These are phyloP conservation scores for Yamadazyma diospyri DNA, from an alignment of 1,139 yeast species.

Conservation along the genomic window DNA sequence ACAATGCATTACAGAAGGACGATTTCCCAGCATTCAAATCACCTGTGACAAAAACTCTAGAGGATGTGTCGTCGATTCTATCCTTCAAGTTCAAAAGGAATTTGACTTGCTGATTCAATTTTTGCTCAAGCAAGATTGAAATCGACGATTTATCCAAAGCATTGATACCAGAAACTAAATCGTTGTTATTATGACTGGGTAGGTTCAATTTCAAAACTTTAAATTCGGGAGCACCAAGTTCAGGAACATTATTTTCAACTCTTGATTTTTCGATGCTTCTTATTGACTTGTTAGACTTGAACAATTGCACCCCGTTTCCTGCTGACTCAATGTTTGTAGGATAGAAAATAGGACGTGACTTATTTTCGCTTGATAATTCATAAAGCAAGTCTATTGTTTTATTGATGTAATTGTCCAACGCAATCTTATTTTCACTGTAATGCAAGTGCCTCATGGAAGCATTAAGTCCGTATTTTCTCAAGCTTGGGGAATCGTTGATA, in stretches of 20 bases:
- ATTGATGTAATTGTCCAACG: conserved; percentile 61
- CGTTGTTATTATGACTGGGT: conserved; percentile 37
- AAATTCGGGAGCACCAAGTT: conserved; percentile 22
- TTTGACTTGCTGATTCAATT: conserved; percentile 55
- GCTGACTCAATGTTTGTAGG: conserved; percentile 46
- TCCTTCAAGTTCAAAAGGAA: conserved; percentile 75
- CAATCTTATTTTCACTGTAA: conserved; percentile 63
- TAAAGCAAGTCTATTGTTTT: conserved; percentile 51
- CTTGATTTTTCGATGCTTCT: conserved; percentile 31
- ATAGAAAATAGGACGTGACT: conserved; percentile 60
- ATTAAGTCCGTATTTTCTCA: conserved; percentile 21
- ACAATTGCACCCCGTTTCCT: conserved; percentile 48
- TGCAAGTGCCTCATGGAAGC: conserved; percentile 62
- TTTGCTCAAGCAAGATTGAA: conserved; percentile 62
- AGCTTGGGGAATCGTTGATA: conserved; percentile 5
- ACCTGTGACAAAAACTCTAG: conserved; percentile 94
- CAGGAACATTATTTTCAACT: conserved; percentile 15
- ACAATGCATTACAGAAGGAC: conserved; percentile 87
- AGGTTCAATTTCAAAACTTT: conserved; percentile 62
- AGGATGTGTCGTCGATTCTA: conserved; percentile 85
- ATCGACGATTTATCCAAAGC: conserved; percentile 63
- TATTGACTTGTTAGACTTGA: conserved; percentile 34
- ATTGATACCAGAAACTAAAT: conserved; percentile 41
- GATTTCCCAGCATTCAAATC: conserved; percentile 97
- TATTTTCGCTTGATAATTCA: conserved; percentile 56